Evolutionary conservation across 352 stramenopile species (phyloP), one percentile per base, ranked within the genome.

Genomic region (Nothophytophthora sp.): DNA sequence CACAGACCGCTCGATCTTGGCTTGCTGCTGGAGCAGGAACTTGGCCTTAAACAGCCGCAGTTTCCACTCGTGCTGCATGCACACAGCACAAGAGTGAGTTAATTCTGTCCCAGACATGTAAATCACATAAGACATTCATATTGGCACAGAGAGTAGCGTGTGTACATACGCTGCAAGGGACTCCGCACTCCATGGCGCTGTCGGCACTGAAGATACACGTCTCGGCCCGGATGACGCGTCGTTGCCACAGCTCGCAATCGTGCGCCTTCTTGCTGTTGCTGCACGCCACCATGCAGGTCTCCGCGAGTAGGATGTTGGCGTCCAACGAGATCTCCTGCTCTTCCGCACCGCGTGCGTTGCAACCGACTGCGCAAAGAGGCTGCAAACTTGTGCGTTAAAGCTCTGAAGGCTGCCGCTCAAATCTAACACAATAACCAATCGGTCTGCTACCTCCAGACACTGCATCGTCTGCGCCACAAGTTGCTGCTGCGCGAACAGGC

Each of bases 1-100:
- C 10, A 46, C 49, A 0, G 37, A 15, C 0, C 50, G 44, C 12
- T 87, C 73, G 10, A 16, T 50, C 34, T 82, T 87, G n/a, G 78
- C 55, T 23, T 75, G 47, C 30, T 76, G 67, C 32, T 73, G 46
- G 10, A 84, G 55, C 33, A 84, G 44, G 36, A 75, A 86, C 58
- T 86, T 84, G 33, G 54, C 50, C 51, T 89, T 87, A 41, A 75
- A 50, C 23, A 88, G 35, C 8, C 74, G 67, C 24, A 77, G 56
- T 16, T 58, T 61, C 67, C 63, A 86, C 35, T 74, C 73, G 38
- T 50, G 27, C 68, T 79, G 20, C 20, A 46, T 3, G 15, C 22
- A n/a, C 18, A 36, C 23, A 45, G 4, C 13, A 42, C 13, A 40
- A 42, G n/a, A 67, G 36, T 60, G 2, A 54, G 5, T 38, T 28